phyloP scores from a whole-genome alignment of 106 monocot genomes.

The Dendrobium officinale region DNA sequence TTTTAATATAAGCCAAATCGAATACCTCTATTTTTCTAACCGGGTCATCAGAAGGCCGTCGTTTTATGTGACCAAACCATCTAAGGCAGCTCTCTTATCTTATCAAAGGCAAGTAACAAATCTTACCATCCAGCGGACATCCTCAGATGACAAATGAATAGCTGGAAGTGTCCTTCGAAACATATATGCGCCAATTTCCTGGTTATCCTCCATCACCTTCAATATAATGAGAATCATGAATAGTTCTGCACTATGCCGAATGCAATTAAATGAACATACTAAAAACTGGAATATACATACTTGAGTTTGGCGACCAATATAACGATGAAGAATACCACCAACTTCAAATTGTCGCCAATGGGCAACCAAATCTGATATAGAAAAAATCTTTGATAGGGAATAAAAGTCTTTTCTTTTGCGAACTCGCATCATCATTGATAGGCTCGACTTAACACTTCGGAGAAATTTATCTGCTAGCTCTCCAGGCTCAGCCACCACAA shows the following conservation, averaged over 20 bases:
- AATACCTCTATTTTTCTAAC: too few species aligned
- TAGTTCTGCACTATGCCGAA: background rate
- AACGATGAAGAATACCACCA: slow-evolving; percentile 86
- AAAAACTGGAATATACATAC: slow-evolving; percentile 26
- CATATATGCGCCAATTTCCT: slow-evolving; percentile 97
- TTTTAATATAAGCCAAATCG: too few species aligned
- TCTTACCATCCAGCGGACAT: slow-evolving; percentile 94
- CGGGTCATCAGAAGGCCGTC: too few species aligned
- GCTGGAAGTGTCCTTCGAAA: slow-evolving; percentile 90
- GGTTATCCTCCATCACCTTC: slow-evolving; percentile 99
- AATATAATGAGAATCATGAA: background rate
- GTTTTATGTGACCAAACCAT: too few species aligned
- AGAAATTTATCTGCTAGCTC: slow-evolving; percentile 94
- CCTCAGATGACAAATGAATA: slow-evolving; percentile 82
- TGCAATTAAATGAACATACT: background rate
- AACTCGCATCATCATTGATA: slow-evolving; percentile 44
- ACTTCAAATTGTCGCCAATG: slow-evolving; percentile 72
- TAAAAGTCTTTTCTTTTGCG: slow-evolving; percentile 41
- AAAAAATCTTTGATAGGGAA: slow-evolving; percentile 47
- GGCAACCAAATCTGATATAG: slow-evolving; percentile 70
- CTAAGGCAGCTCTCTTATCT: too few species aligned
- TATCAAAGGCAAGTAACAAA: background rate
- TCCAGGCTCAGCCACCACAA: slow-evolving; percentile 96
- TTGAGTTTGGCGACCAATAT: slow-evolving; percentile 96
- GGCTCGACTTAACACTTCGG: slow-evolving; percentile 64